Base-by-base conservation (phyloP, 805 yeast species). In the Metschnikowia noctiluminum region DNA sequence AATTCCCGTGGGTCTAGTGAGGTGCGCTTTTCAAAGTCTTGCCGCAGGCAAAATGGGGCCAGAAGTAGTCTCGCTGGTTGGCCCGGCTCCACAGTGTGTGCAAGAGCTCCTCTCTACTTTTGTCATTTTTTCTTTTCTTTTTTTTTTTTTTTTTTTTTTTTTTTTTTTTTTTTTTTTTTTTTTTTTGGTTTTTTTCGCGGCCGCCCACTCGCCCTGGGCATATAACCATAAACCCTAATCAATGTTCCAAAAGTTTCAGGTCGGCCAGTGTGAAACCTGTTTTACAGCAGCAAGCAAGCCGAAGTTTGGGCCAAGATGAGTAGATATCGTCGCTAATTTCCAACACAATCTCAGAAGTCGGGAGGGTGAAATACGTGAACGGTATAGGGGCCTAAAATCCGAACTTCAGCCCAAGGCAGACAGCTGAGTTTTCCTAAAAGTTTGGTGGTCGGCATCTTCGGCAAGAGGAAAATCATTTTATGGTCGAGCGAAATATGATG, bases 61-160 rank as follows among this genome's bases (percentile, higher is more conserved):
- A 14, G 14, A 32, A 32, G 9, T 26, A 11, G 12, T 30, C 13
- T 30, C 32, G 32, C 32, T 10, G 32, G 32, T 30, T 2, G 5
- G 13, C 32, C 32, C 13, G 14, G 30, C 42, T 34, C 43, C 48
- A 39, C 42, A 38, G 48, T 44, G 48, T 30, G 32, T 30, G 32
- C 32, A 12, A 30, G 13, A 4, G 21, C 21, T 21, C 21, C 21
- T 21, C 21, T 21, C 21, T 2, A 4, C 21, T 21, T 21, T 21
- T 21, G 21, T 27, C 28, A 15, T n/a, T 35, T 26, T 34, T 34
- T n/a, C 26, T 13, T 35, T 28, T 21, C 4, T 21, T 21, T 21
- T 21, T 21, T 21, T 21, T 21, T 21, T 21, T 21, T 21, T 21
- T 21, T 21, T 21, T 21, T 21, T 21, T 21, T 21, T 21, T 21